A percentile compares a stretch with the other conserved stretches of the same genome.
Conservation (phyloP, 2,329 filamentous ascomycete genomes). For the Penicillium sumatraense region DNA sequence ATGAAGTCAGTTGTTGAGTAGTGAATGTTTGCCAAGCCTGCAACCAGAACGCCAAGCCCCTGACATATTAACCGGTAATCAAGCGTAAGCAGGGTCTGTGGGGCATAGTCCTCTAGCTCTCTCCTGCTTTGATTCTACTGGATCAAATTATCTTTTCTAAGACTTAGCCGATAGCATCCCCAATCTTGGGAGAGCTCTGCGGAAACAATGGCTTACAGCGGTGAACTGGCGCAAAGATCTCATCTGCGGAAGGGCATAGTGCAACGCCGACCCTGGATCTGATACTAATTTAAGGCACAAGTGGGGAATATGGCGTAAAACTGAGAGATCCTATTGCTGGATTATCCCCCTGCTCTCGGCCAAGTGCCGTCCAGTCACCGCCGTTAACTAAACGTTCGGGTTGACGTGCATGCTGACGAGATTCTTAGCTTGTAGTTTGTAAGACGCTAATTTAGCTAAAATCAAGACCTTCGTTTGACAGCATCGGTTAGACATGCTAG, state of each 20-base stretch:
- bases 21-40: background rate
- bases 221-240: background rate
- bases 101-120: background rate
- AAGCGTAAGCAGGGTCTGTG: background rate
- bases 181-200: background rate
- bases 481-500: background rate
- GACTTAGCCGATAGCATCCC: background rate
- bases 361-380: background rate
- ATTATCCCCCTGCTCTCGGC: background rate
- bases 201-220: background rate
- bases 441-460: conserved; percentile 10
- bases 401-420: conserved; percentile 14
- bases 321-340: background rate
- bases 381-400: conserved; percentile 5
- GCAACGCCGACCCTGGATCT: background rate
- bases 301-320: background rate
- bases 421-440: conserved; percentile 11
- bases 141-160: background rate
- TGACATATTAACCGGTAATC: background rate
- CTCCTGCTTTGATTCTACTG: background rate
- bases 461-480: background rate
- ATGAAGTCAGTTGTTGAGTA: background rate
- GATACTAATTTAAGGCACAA: conserved; percentile 1
- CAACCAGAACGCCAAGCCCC: background rate
- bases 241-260: background rate